Evolutionary conservation across 2,329 filamentous ascomycete species (phyloP).

Genomic region (Fusarium zealandicum): DNA sequence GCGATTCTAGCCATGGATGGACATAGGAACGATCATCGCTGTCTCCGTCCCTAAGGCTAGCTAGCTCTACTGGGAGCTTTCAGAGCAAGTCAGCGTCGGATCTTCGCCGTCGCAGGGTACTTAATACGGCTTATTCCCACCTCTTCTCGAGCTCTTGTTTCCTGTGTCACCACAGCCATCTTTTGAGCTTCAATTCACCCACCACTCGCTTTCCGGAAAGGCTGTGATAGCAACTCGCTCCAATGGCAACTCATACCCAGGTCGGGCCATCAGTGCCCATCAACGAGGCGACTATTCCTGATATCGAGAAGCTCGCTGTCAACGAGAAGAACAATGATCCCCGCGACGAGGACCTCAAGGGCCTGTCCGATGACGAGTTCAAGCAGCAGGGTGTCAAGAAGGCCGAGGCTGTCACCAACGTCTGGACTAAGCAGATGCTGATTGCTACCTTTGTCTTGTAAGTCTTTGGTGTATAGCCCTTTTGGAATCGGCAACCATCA

Average conservation of each 20-base stretch:
- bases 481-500: neutral
- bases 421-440: conserved; percentile 49
- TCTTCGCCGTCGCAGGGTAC: conserved; percentile 9
- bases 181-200: neutral
- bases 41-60: neutral
- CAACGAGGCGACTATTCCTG: conserved; percentile 14
- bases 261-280: conserved; percentile 14
- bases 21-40: conserved; percentile 14
- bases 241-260: conserved; percentile 14
- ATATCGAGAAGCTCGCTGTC: conserved; percentile 18
- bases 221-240: neutral
- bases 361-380: conserved; percentile 9
- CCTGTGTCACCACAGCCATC: neutral
- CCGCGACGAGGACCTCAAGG: conserved; percentile 15
- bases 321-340: conserved; percentile 11
- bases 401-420: conserved; percentile 49
- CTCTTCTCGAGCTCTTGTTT: neutral
- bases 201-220: neutral
- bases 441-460: conserved; percentile 49
- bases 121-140: conserved; percentile 10
- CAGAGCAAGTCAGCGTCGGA: neutral
- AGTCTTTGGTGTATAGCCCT: conserved; percentile 17
- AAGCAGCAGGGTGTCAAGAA: conserved; percentile 41
- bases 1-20: conserved; percentile 9
- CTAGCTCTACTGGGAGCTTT: conserved; percentile 7